These are phyloP conservation scores for Dictyostelium firmibasis DNA, from an alignment of 78 protist species.

Conservation along the genomic window DNA sequence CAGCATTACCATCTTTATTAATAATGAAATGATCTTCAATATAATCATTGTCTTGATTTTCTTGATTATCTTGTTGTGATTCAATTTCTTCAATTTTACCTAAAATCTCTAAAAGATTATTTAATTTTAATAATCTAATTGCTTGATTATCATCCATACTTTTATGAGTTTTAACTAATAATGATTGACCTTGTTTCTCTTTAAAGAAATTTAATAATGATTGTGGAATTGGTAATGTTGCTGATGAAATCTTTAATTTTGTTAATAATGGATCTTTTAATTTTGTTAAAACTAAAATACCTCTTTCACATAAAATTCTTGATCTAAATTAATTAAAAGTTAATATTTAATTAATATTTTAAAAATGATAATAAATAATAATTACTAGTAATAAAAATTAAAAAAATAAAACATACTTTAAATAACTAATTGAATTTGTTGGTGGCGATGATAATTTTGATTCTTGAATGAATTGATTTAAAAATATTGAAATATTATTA, in stretches of 20 bases:
- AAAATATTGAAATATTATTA: background rate
- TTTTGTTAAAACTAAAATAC: slow-evolving; percentile 20
- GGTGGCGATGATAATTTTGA: background rate
- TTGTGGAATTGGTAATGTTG: slow-evolving; percentile 29
- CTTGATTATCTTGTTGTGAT: background rate
- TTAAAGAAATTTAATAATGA: slow-evolving; percentile 25
- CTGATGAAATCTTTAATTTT: slow-evolving; percentile 49
- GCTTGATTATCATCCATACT: slow-evolving; percentile 16
- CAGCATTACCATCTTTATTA: background rate
- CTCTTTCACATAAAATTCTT: slow-evolving; percentile 47
- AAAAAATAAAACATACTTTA: background rate
- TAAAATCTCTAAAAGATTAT: background rate
- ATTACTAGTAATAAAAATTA: no score
- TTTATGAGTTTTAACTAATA: background rate
- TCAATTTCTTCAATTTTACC: background rate
- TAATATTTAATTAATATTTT: background rate
- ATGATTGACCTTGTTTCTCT: background rate
- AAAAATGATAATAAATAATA: no score
- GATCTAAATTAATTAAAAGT: slow-evolving; percentile 7
- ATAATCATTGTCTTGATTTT: background rate
- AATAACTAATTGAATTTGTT: background rate
- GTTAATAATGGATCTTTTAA: slow-evolving; percentile 27
- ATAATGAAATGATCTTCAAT: background rate
- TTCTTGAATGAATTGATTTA: slow-evolving; percentile 30
- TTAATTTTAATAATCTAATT: slow-evolving; percentile 11